Percentiles rank a stretch among this genome's conserved stretches.
These are phyloP conservation scores for Podaxis sp. DNA, from an alignment of 768 basidiomycete species.

Conservation along the genomic window DNA sequence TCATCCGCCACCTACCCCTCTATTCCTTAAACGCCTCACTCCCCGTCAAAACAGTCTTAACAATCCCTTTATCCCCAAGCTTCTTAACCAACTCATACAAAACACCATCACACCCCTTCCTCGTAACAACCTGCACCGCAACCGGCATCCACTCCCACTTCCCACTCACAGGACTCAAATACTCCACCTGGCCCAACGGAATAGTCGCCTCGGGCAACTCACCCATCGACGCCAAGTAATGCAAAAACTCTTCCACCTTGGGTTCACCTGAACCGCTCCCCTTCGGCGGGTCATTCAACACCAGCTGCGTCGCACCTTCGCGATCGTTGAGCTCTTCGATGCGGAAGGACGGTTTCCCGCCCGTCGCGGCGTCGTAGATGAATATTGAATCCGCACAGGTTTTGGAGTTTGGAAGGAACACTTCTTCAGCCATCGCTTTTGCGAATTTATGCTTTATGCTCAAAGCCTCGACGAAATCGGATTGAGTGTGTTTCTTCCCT, in stretches of 20 bases:
- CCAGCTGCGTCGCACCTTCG: constrained; percentile 28
- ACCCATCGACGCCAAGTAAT: constrained; percentile 36
- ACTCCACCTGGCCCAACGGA: constrained; percentile 35
- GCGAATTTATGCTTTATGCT: constrained; percentile 26
- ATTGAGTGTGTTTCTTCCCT: constrained; percentile 23
- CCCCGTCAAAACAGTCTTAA: constrained; percentile 26
- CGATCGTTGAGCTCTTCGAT: constrained; percentile 32
- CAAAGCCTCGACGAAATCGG: constrained; percentile 29
- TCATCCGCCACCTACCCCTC: too few species aligned
- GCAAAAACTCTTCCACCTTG: constrained; percentile 28
- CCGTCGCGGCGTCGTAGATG: constrained; percentile 36
- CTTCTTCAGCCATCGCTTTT: constrained; percentile 22
- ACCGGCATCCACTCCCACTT: constrained; percentile 36
- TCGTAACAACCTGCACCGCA: constrained; percentile 34
- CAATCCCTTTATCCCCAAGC: constrained; percentile 27
- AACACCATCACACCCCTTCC: constrained; percentile 35
- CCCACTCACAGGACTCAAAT: constrained; percentile 33
- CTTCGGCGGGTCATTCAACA: constrained; percentile 22
- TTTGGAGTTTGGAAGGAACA: constrained; percentile 29
- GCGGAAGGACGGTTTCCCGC: constrained; percentile 36
- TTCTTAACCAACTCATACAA: constrained; percentile 31
- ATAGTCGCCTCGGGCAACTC: constrained; percentile 37
- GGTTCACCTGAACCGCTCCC: constrained; percentile 15
- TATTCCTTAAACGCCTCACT: constrained; percentile 5
- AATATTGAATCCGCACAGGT: constrained; percentile 36